Evolutionary conservation across 305 asterid species (phyloP).

Genomic region (Fraxinus sp.): DNA sequence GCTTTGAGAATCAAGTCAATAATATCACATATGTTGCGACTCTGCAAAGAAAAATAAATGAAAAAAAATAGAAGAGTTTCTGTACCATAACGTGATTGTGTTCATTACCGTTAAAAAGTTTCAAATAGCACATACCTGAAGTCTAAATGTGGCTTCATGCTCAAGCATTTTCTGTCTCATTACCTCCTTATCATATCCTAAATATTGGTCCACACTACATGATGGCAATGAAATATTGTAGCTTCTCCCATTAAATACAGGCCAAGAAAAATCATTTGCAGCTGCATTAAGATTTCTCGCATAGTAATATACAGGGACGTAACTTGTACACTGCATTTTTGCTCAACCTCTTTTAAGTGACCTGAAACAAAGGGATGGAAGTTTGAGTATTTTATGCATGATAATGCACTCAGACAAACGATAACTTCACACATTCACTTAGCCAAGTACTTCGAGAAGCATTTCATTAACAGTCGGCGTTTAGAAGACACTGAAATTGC

Average conservation of each 20-base stretch:
- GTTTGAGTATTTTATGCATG: neutral
- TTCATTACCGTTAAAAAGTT: conserved; percentile 3
- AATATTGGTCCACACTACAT: conserved; percentile 25
- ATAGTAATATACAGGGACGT: conserved; percentile 40
- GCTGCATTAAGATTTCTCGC: conserved; percentile 39
- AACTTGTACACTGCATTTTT: conserved; percentile 58
- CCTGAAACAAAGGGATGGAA: conserved; percentile 25
- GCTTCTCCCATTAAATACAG: conserved; percentile 33
- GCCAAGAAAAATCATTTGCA: conserved; percentile 47
- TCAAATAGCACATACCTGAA: conserved; percentile 48
- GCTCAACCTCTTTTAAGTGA: conserved; percentile 29
- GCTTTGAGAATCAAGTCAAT: neutral
- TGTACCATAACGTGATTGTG: neutral
- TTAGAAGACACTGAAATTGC: neutral
- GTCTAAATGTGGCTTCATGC: conserved; percentile 67
- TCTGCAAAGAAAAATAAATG: neutral
- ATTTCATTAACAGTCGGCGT: neutral
- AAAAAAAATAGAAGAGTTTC: conserved; percentile 3
- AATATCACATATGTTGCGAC: neutral
- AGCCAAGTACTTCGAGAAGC: neutral
- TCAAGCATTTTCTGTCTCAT: conserved; percentile 58
- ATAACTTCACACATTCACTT: neutral
- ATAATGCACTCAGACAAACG: conserved; percentile 4
- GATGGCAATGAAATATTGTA: conserved; percentile 32
- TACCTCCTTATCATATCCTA: conserved; percentile 44